phyloP scores from a whole-genome alignment of 2,329 filamentous ascomycete species.

The Paracoccidioides lutzii region DNA sequence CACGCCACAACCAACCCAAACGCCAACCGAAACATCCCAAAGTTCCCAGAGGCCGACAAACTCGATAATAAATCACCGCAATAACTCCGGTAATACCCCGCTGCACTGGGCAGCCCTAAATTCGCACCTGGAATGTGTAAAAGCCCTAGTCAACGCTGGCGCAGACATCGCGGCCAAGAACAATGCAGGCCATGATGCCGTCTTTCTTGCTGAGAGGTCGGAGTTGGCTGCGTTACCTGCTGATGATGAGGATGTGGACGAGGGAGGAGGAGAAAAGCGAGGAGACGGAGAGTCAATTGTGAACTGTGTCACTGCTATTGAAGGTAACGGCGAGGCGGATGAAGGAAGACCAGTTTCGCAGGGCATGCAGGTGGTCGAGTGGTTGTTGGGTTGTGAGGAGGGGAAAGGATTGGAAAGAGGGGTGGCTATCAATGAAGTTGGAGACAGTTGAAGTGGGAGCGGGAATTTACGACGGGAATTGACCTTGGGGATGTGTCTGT shows the following conservation, averaged over 20 bases:
- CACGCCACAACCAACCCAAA: conserved; percentile 4
- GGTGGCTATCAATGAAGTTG: conserved; percentile 1
- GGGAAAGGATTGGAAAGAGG: conserved; percentile 22
- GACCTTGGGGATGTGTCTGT: neutral
- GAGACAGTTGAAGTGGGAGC: conserved; percentile 9
- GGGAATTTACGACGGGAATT: neutral
- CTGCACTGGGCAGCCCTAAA: conserved; percentile 91
- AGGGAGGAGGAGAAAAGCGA: conserved; percentile 9
- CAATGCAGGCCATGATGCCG: conserved; percentile 66
- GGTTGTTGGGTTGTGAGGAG: conserved; percentile 28
- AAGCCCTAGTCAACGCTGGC: conserved; percentile 60
- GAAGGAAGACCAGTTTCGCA: conserved; percentile 19
- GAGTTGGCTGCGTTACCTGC: conserved; percentile 46
- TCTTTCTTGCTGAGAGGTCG: conserved; percentile 60
- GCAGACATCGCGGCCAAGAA: conserved; percentile 71
- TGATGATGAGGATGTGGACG: conserved; percentile 10
- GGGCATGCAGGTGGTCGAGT: conserved; percentile 30
- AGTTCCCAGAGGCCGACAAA: conserved; percentile 11
- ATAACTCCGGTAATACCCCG: conserved; percentile 76
- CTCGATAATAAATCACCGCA: conserved; percentile 41
- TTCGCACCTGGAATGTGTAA: conserved; percentile 69
- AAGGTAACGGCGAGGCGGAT: conserved; percentile 9
- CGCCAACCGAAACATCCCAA: neutral
- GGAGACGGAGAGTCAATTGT: conserved; percentile 7
- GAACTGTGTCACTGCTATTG: conserved; percentile 7